These are phyloP conservation scores for Cetradonia linearis DNA, from an alignment of 495 filamentous ascomycete species.

Conservation along the genomic window DNA sequence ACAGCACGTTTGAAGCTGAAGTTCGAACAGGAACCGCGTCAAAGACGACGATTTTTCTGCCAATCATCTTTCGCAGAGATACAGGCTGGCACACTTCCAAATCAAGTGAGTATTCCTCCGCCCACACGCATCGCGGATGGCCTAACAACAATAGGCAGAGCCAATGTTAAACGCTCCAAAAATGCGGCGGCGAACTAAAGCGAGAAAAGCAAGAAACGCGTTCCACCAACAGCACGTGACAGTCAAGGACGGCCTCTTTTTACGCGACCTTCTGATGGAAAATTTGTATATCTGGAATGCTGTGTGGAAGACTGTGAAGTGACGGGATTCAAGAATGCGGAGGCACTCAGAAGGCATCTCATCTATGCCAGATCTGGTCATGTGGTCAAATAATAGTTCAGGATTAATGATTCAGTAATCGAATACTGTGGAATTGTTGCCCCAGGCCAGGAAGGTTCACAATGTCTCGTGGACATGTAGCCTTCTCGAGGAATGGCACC, in stretches of 20 bases:
- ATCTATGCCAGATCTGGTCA: background rate
- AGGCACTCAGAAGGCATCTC: background rate
- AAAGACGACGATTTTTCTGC: background rate
- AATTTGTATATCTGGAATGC: slow-evolving; percentile 39
- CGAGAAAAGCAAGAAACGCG: slow-evolving; percentile 12
- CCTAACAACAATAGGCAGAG: slow-evolving; percentile 2
- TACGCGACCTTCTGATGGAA: slow-evolving; percentile 40
- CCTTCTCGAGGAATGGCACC: background rate
- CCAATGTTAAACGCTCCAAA: background rate
- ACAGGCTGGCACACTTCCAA: too few relatives aligned
- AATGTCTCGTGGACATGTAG: background rate
- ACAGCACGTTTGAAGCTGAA: background rate
- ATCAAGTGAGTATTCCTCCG: background rate
- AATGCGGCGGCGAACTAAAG: background rate
- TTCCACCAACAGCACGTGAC: slow-evolving; percentile 39
- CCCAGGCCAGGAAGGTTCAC: background rate
- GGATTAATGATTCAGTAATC: slow-evolving; percentile 1
- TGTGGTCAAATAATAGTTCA: background rate
- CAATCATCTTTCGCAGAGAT: background rate
- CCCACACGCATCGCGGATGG: background rate
- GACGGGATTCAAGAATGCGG: slow-evolving; percentile 29
- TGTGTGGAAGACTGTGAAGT: slow-evolving; percentile 37
- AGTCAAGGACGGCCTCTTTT: slow-evolving; percentile 37
- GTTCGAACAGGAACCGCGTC: background rate
- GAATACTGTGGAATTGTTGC: background rate